phyloP scores from a whole-genome alignment of 257 asterid species.

The Nicotiana sylvestris region DNA sequence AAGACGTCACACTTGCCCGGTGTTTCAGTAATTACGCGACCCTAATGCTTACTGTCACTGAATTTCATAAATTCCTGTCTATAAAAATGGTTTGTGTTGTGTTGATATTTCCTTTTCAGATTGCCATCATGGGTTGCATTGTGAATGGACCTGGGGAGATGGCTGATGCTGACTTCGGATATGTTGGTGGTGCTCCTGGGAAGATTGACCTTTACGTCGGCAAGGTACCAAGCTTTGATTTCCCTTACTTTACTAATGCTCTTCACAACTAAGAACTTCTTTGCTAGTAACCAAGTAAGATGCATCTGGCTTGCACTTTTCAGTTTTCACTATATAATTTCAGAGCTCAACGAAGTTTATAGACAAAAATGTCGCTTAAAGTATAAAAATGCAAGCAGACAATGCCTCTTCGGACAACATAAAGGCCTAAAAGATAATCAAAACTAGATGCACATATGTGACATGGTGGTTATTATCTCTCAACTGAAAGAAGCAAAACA shows the following conservation, averaged over 20 bases:
- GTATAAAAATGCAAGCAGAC: neutral
- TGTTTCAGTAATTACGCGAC: constrained; percentile 65
- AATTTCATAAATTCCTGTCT: neutral
- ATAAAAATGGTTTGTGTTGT: neutral
- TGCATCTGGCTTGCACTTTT: neutral
- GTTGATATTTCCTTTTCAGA: constrained; percentile 35
- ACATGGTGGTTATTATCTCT: neutral
- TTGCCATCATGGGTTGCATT: constrained; percentile 98
- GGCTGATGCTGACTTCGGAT: constrained; percentile 99
- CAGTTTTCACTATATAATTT: no score
- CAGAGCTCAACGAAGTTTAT: neutral
- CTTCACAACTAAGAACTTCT: neutral
- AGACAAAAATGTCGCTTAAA: neutral
- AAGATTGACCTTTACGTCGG: constrained; percentile 98
- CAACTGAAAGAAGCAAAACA: neutral
- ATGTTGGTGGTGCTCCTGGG: constrained; percentile 99
- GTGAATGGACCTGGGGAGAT: constrained; percentile 99
- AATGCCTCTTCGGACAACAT: neutral
- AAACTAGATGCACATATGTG: neutral
- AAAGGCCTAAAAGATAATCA: neutral
- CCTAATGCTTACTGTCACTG: constrained; percentile 9
- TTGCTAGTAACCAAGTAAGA: neutral
- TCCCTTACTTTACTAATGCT: neutral
- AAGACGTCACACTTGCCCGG: constrained; percentile 97
- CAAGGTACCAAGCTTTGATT: constrained; percentile 47